phyloP scores from a whole-genome alignment of 2,329 filamentous ascomycete genomes.

The Alternaria angustiovoidea region DNA sequence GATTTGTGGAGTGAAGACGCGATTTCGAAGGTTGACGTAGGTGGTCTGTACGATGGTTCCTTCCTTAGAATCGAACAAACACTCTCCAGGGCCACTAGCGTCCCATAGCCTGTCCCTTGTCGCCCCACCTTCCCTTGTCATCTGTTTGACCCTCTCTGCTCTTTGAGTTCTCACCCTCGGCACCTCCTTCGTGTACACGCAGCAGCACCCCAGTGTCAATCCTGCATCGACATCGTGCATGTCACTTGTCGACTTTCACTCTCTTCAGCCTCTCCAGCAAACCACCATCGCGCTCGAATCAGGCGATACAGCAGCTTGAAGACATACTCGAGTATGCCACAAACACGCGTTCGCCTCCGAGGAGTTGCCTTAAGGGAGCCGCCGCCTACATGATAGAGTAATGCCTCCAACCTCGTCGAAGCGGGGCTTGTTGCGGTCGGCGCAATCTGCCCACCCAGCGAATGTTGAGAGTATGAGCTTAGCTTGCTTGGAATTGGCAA shows the following conservation, averaged over 20 bases:
- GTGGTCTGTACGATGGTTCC: slow-evolving; percentile 7
- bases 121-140: slow-evolving; percentile 3
- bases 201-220: not conserved
- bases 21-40: slow-evolving; percentile 10
- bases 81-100: not conserved
- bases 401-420: not conserved
- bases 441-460: not conserved
- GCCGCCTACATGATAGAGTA: not conserved
- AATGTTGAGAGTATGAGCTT: not conserved
- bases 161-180: not conserved
- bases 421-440: not conserved
- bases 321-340: not conserved
- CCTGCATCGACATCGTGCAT: slow-evolving; percentile 8
- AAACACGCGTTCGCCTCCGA: not conserved
- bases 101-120: slow-evolving; percentile 4
- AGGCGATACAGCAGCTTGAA: not conserved
- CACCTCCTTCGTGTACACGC: not conserved
- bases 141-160: not conserved
- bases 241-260: not conserved
- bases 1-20: slow-evolving; percentile 8
- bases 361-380: not conserved
- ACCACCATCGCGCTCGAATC: not conserved
- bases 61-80: slow-evolving; percentile 3
- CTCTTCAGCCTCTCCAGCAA: not conserved
- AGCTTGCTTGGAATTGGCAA: not conserved